A percentile compares a stretch with the other conserved stretches of the same genome.
Evolutionary conservation across 306 rosid species (phyloP).

Genomic region (Citrullus amarus): DNA sequence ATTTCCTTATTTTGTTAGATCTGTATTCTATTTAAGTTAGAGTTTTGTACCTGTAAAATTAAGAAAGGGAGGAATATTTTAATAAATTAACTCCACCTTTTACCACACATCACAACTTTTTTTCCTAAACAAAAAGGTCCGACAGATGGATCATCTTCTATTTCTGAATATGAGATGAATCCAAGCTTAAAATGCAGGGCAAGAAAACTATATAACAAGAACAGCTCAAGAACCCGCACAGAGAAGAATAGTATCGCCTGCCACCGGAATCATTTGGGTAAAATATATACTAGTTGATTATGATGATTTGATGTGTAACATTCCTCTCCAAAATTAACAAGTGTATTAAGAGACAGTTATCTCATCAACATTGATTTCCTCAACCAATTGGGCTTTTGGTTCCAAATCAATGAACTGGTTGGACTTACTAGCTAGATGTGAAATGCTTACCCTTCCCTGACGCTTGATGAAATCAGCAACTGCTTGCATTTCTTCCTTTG

Average conservation of each 20-base stretch:
- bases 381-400: conserved; percentile 54
- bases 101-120: not conserved
- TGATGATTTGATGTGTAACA: not conserved
- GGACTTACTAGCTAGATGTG: conserved; percentile 90
- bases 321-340: conserved; percentile 7
- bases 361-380: conserved; percentile 53
- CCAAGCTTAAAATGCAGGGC: not conserved
- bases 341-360: conserved; percentile 37
- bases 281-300: conserved; percentile 1
- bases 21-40: too few relatives aligned
- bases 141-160: not conserved
- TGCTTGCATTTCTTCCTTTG: conserved; percentile 89
- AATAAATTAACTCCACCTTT: not conserved
- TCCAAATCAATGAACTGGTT: conserved; percentile 98
- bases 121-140: too few relatives aligned
- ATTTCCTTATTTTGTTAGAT: too few relatives aligned
- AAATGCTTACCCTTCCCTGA: conserved; percentile 87
- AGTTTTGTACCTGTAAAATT: too few relatives aligned
- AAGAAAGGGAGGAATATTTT: too few relatives aligned
- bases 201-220: not conserved
- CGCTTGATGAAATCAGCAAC: conserved; percentile 86
- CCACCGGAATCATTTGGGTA: not conserved
- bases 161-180: not conserved
- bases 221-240: not conserved
- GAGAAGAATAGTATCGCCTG: not conserved